Conservation (phyloP, 148 eudicot species). For the Dysphania ambrosioides region DNA sequence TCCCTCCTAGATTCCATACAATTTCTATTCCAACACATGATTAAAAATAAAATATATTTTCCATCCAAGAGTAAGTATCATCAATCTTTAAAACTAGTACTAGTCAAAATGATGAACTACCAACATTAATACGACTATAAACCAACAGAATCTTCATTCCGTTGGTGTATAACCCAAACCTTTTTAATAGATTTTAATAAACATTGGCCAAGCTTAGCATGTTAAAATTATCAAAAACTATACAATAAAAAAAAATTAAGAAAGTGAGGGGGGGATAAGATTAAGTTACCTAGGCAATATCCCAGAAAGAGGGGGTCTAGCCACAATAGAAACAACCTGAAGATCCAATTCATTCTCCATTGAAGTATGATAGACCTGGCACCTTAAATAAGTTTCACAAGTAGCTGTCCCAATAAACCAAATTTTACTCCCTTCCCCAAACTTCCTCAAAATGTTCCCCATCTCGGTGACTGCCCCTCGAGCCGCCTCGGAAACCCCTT, state of each 20-base stretch:
- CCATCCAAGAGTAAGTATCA: not conserved
- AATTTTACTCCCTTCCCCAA: slow-evolving; percentile 34
- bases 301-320: slow-evolving; percentile 53
- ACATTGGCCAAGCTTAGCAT: not conserved
- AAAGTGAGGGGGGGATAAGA: not conserved
- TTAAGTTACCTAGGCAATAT: slow-evolving; percentile 63
- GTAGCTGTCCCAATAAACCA: slow-evolving; percentile 92
- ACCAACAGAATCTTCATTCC: not conserved
- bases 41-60: no score
- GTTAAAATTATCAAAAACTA: not conserved
- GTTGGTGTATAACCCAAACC: not conserved
- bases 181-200: not conserved
- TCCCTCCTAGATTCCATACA: not conserved
- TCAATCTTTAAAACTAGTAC: not conserved
- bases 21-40: no score
- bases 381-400: slow-evolving; percentile 94
- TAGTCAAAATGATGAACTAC: not conserved
- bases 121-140: not conserved
- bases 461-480: slow-evolving; percentile 34
- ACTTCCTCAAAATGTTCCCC: slow-evolving; percentile 40
- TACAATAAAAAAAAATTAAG: not conserved
- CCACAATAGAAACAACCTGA: slow-evolving; percentile 79
- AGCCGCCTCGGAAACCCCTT: slow-evolving; percentile 33
- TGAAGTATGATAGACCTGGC: slow-evolving; percentile 75
- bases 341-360: slow-evolving; percentile 96